These are phyloP conservation scores for Lactarius evosmus DNA, from an alignment of 768 basidiomycete genomes.

Conservation along the genomic window DNA sequence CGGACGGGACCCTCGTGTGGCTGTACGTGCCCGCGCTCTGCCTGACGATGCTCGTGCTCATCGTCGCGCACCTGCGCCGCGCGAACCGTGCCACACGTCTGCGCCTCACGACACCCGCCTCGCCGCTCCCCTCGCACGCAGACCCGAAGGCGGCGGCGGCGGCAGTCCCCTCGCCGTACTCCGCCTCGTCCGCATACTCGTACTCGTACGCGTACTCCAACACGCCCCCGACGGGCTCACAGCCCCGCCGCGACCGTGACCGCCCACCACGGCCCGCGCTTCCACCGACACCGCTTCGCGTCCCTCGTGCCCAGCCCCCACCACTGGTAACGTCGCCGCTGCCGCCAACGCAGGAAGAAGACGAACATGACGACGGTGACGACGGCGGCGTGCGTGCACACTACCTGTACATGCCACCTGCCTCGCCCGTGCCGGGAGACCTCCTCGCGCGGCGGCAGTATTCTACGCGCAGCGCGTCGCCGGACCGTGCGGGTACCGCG, in stretches of 20 bases:
- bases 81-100: constrained; percentile 17
- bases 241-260: constrained; percentile 4
- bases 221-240: constrained; percentile 18
- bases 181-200: constrained; percentile 27
- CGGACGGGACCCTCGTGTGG: constrained; percentile 53
- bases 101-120: constrained; percentile 25
- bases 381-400: constrained; percentile 27
- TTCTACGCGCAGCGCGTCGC: constrained; percentile 22
- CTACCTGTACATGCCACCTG: constrained; percentile 21
- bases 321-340: not conserved
- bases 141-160: not conserved
- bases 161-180: constrained; percentile 23
- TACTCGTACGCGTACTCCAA: constrained; percentile 28
- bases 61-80: constrained; percentile 43
- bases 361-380: constrained; percentile 23
- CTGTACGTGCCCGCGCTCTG: constrained; percentile 64
- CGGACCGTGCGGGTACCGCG: not conserved
- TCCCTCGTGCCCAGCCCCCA: not conserved
- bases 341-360: constrained; percentile 21
- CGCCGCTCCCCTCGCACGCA: constrained; percentile 15
- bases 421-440: constrained; percentile 13
- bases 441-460: constrained; percentile 11
- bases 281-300: not conserved
- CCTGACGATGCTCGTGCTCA: constrained; percentile 48
- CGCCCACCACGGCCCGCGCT: not conserved